Base-by-base conservation (phyloP, 164 flowering plant genomes). In the Kingdonia uniflora region DNA sequence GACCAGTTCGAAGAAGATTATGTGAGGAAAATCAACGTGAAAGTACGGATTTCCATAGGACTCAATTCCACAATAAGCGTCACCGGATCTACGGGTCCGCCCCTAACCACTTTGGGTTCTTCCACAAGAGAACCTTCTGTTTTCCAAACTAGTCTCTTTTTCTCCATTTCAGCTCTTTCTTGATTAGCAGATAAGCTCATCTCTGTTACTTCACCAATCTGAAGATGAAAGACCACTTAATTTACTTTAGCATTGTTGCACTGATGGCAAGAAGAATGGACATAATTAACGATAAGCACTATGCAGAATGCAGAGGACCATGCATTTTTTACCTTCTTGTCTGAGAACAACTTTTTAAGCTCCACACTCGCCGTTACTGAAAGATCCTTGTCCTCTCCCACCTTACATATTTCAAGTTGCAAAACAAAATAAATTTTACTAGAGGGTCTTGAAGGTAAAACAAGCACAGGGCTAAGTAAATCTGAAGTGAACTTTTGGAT, bases 11-110 rank as follows among this genome's bases (percentile, higher is more conserved):
- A n/a, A n/a, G n/a, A n/a, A n/a, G n/a, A n/a, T n/a, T n/a, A n/a
- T n/a, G n/a, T n/a, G n/a, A n/a, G n/a, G n/a, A n/a, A n/a, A n/a
- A n/a, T n/a, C n/a, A n/a, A n/a, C n/a, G n/a, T 6, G 54, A 90
- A 81, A 44, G 95, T 85, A 19, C 95, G 82, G 57, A 87, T 91
- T 68, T 87, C 96, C 96, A 81, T 85, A 1, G 96, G 95, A n/a
- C 66, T 67, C 46, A 91, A 78, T 63, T 91, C 90, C 43, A 85
- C 82, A 11, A 74, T 63, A 49, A 85, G 74, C 42, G 77, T 55
- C n/a, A 19, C 25, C 1, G 85, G 87, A 71, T 85, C 84, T 13
- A 87, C 71, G 14, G 86, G 74, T 38, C 81, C 70, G 50, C 96
- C 97, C 55, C 88, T 76, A 37, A 29, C 54, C 23, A 55, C 59